Conservation (phyloP, 306 rosid species). For the Canavalia ensiformis region DNA sequence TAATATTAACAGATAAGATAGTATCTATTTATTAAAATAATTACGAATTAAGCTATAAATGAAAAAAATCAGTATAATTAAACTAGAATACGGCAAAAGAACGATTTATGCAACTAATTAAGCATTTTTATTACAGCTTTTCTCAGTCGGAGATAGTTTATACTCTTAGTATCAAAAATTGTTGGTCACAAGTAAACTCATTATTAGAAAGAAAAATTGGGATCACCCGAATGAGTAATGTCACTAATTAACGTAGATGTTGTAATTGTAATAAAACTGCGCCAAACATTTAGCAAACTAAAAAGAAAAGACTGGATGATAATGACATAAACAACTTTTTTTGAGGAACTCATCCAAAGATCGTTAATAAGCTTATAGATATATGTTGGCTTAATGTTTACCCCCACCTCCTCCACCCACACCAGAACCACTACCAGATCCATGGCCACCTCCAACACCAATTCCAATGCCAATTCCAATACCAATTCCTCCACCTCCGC, state of each 20-base stretch:
- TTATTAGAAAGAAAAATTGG: neutral
- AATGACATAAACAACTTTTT: neutral
- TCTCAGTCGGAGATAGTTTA: neutral
- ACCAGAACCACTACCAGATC: slow-evolving; percentile 55
- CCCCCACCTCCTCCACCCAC: slow-evolving; percentile 56
- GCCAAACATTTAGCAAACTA: neutral
- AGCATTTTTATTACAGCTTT: neutral
- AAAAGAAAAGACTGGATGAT: neutral
- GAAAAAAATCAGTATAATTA: neutral
- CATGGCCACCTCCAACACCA: slow-evolving; percentile 60
- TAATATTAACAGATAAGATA: neutral
- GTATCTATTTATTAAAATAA: neutral
- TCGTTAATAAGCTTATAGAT: neutral
- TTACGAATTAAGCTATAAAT: too few species aligned
- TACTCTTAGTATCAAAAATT: neutral
- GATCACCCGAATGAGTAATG: neutral
- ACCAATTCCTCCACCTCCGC: slow-evolving; percentile 50
- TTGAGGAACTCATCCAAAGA: neutral
- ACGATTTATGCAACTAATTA: neutral
- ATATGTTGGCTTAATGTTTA: slow-evolving; percentile 41
- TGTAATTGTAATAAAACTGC: neutral
- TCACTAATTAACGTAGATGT: neutral
- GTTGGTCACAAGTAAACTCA: neutral
- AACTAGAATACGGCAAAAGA: neutral
- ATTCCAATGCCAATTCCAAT: slow-evolving; percentile 63